Base-by-base conservation (phyloP, 1,139 yeast species). In the Saccharomyces hybrid region DNA sequence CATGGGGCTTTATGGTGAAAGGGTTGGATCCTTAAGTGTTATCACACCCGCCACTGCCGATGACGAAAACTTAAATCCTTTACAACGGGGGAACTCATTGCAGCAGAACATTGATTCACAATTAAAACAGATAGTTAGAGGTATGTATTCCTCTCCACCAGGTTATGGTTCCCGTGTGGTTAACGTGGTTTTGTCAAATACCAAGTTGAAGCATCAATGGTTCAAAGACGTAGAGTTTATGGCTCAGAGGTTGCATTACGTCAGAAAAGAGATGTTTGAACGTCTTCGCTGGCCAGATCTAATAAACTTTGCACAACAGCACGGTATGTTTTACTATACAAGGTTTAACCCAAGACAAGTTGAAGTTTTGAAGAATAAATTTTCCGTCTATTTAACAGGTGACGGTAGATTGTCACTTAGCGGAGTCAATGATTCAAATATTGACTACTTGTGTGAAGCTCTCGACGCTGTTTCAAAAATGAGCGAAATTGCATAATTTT, bases 321-420 rank as follows among this genome's bases (percentile, higher is more conserved):
- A 95, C 71, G 99, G 99, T 68, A 93, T 93, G 98, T 93, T 93
- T 73, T 88, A 91, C 55, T 93, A 80, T 77, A 91, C 97, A 47
- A 97, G 97, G 11, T 79, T 93, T 61, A 71, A 75, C 32, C 75
- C 83, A 48, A 80, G 78, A 48, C 96, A 89, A 72, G 93, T 88
- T 51, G 76, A 81, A 55, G 75, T 77, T 61, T 78, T 93, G 68
- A 82, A 86, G 66, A 78, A 80, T 54, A 82, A 88, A 66, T 86
- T 75, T 73, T 86, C 89, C 47, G 84, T 93, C 47, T 93, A 93
- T 71, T 80, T 95, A 67, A 87, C 96, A 42, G 78, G 80, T 61
- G 95, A 90, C 70, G 98, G 98, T 53, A 83, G 99, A 70, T 84
- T 93, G 69, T 87, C 96, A 53, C 83, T 93, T 72, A 89, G 97